Evolutionary conservation across 176 grass and related monocot genomes (phyloP).

Genomic region (Oryza australiensis): DNA sequence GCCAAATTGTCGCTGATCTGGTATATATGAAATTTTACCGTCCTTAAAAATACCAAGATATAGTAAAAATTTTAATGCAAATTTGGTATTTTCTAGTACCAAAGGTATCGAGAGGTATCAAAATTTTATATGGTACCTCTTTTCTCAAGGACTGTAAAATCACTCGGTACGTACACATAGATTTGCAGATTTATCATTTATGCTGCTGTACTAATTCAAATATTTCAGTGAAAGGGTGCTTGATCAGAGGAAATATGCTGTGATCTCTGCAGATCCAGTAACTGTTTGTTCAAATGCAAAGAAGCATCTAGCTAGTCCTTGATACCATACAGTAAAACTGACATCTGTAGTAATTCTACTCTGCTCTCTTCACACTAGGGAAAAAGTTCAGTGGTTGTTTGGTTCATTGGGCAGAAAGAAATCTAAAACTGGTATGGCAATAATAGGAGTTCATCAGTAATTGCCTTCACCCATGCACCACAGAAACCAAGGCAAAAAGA

Average conservation of each 20-base stretch:
- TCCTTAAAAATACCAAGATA: no score
- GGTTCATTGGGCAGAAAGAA: conserved; percentile 1
- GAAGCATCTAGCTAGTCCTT: background rate
- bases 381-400: background rate
- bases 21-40: no score
- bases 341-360: background rate
- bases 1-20: background rate
- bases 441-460: conserved; percentile 1
- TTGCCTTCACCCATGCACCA: background rate
- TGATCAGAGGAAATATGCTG: background rate
- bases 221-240: background rate
- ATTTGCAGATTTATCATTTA: background rate
- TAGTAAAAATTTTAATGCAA: no score
- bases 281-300: background rate
- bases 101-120: no score
- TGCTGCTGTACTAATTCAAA: background rate
- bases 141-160: no score
- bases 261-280: background rate
- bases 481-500: conserved; percentile 24
- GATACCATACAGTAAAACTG: background rate
- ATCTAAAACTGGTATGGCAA: background rate
- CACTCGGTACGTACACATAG: conserved; percentile 11
- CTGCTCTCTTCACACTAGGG: background rate
- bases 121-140: no score
- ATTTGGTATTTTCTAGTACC: no score